Percentiles rank a stretch among this genome's conserved stretches.
phyloP scores from a whole-genome alignment of 768 basidiomycete species.

The Kwoniella heveanensis region DNA sequence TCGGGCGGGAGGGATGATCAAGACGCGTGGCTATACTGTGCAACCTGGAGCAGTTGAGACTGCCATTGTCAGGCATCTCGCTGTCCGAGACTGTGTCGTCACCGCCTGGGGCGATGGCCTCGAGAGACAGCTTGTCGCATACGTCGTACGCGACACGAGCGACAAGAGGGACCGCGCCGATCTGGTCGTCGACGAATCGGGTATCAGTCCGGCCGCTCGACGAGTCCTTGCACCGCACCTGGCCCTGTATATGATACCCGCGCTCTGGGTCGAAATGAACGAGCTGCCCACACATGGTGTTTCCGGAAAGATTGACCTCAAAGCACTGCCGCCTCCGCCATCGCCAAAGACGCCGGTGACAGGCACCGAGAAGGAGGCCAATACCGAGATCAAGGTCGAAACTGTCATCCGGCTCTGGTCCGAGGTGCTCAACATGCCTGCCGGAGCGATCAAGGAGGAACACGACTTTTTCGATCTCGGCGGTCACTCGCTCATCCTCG shows the following conservation, averaged over 20 bases:
- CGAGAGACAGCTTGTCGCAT: slow-evolving; percentile 23
- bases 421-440: slow-evolving; percentile 23
- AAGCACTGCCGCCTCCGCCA: slow-evolving; percentile 21
- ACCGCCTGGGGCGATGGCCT: slow-evolving; percentile 17
- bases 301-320: slow-evolving; percentile 28
- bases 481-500: slow-evolving; percentile 24
- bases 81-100: slow-evolving; percentile 25
- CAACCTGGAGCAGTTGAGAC: slow-evolving; percentile 21
- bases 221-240: slow-evolving; percentile 5
- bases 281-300: slow-evolving; percentile 24
- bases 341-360: slow-evolving; percentile 5
- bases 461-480: slow-evolving; percentile 29
- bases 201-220: slow-evolving; percentile 20
- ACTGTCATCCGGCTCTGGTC: slow-evolving; percentile 17
- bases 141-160: slow-evolving; percentile 21
- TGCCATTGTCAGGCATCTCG: slow-evolving; percentile 26
- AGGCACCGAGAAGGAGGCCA: slow-evolving; percentile 18
- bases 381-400: slow-evolving; percentile 18
- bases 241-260: slow-evolving; percentile 20
- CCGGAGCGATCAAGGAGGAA: slow-evolving; percentile 15
- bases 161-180: slow-evolving; percentile 10
- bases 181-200: slow-evolving; percentile 19
- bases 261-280: slow-evolving; percentile 26
- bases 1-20: slow-evolving; percentile 27
- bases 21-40: slow-evolving; percentile 24